phyloP scores from a whole-genome alignment of 352 stramenopile genomes.

The Phytophthora cryptogea region DNA sequence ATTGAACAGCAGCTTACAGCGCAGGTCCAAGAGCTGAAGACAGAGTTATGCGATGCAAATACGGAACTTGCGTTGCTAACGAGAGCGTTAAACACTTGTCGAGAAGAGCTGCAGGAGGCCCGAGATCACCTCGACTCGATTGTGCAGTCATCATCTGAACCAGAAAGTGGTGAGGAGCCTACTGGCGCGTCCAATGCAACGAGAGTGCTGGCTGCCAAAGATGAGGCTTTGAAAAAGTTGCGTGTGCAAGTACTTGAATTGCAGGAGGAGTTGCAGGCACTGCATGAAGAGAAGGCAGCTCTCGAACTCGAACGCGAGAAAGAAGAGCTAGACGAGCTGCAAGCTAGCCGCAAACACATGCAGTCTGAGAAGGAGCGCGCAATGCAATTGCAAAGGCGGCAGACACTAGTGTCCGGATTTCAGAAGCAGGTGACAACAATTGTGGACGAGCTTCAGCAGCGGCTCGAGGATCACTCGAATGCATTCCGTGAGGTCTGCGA shows the following conservation, averaged over 20 bases:
- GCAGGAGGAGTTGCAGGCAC: conserved; percentile 35
- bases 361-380: conserved; percentile 46
- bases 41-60: conserved; percentile 29
- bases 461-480: conserved; percentile 59
- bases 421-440: conserved; percentile 40
- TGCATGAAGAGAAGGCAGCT: conserved; percentile 35
- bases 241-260: conserved; percentile 30
- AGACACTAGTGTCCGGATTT: conserved; percentile 48
- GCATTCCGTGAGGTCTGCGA: conserved; percentile 68
- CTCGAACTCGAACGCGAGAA: conserved; percentile 34
- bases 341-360: conserved; percentile 33
- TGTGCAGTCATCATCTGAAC: conserved; percentile 17
- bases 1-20: conserved; percentile 6
- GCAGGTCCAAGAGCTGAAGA: conserved; percentile 20
- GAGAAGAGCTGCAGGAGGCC: conserved; percentile 28
- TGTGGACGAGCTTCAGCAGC: conserved; percentile 52
- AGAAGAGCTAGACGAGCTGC: conserved; percentile 40
- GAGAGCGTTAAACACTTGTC: conserved; percentile 23
- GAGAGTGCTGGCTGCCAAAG: conserved; percentile 22
- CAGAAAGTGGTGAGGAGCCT: conserved; percentile 25
- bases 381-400: conserved; percentile 43
- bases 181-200: conserved; percentile 12
- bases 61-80: conserved; percentile 31
- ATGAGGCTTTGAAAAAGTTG: conserved; percentile 36
- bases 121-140: conserved; percentile 21